Evolutionary conservation across 257 asterid species (phyloP), one percentile per base, ranked within the genome.

Genomic region (Thymus mandschuricus): DNA sequence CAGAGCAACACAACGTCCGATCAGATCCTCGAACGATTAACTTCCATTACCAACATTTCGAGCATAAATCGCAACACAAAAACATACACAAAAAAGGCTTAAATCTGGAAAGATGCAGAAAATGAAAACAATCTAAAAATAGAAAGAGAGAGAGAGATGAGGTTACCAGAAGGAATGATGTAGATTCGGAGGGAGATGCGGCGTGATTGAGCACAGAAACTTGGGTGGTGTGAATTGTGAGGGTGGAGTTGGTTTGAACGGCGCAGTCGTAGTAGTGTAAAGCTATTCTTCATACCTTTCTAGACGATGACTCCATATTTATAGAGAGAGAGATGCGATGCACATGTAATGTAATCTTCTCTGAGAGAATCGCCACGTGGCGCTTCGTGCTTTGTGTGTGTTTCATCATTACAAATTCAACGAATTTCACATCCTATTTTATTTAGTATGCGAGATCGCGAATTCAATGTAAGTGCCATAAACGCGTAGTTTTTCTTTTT

Each of bases 1-100:
- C 21, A 56, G 52, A 27, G 31, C 2, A 66, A 59, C 11, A 43
- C 30, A 5, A 54, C 57, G 11, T 54, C 21, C 70, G 55, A 28
- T 48, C 67, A 41, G 79, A 78, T 74, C 73, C 70, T 31, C 8
- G 55, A 70, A 51, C 33, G 57, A 62, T 60, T 65, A 44, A 31
- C 71, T 74, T 73, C 49, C 54, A 34, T 40, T 68, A 31, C 62
- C 54, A 57, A 33, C 69, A 49, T 64, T 69, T 54, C 52, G 21
- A 55, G 43, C 49, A 51, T 12, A 73, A 10, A 67, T 54, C 40
- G 12, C 9, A 43, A 69, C 46, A 34, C 27, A 49, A 46, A 10
- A 40, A 35, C 40, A 35, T 2, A 21, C 40, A 35, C 49, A 3
- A 45, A 30, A 70, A 28, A 21, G 9, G 5, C 57, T 46, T 2